Conservation (phyloP, 768 basidiomycete species). For the Tricholomella constricta region DNA sequence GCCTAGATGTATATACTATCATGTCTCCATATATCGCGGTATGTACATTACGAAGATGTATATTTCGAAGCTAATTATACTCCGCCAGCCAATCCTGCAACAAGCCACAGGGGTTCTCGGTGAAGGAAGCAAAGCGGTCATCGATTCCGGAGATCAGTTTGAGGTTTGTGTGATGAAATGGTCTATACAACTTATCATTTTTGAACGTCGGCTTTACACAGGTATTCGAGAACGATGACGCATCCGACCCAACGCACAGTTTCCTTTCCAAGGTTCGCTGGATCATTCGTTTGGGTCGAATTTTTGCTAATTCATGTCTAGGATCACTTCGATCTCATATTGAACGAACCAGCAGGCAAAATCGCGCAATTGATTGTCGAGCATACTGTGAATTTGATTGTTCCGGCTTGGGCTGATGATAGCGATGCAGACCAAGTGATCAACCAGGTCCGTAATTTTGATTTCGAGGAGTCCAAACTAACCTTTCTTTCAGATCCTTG, state of each 20-base stretch:
- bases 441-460: conserved; percentile 35
- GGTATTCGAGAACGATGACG: conserved; percentile 68
- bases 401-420: conserved; percentile 55
- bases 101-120: conserved; percentile 58
- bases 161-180: conserved; percentile 36
- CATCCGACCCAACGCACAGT: conserved; percentile 70
- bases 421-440: conserved; percentile 47
- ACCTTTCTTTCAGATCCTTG: conserved; percentile 44
- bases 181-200: neutral
- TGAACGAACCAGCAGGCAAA: conserved; percentile 77
- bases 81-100: conserved; percentile 59
- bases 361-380: conserved; percentile 69
- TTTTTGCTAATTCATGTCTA: conserved; percentile 21
- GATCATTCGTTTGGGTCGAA: no score
- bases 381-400: conserved; percentile 60
- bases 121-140: conserved; percentile 68
- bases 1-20: conserved; percentile 61
- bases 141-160: conserved; percentile 70
- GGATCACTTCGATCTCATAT: conserved; percentile 72
- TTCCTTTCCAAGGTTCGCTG: conserved; percentile 66
- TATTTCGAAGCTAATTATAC: neutral
- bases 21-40: conserved; percentile 67
- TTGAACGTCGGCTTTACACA: conserved; percentile 20
- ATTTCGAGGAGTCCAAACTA: neutral
- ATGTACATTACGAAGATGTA: conserved; percentile 19